Conservation (phyloP, 2,329 filamentous ascomycete genomes). For the Fusarium irregulare region DNA sequence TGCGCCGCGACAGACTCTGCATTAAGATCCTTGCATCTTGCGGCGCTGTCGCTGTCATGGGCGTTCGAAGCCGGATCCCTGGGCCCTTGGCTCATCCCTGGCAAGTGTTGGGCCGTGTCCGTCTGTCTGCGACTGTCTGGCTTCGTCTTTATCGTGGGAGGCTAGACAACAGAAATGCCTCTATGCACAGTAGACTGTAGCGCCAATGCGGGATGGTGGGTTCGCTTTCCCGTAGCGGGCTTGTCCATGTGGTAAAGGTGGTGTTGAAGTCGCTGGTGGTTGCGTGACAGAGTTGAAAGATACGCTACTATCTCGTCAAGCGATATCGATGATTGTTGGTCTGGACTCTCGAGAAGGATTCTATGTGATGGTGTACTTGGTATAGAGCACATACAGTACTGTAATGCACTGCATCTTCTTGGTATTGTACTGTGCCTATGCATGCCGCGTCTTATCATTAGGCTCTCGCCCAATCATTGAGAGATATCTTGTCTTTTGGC, state of each 20-base stretch:
- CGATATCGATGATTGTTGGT: constrained; percentile 29
- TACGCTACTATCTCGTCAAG: constrained; percentile 36
- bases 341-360: constrained; percentile 27
- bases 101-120: constrained; percentile 3
- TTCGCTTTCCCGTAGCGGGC: constrained; percentile 7
- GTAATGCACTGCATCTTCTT: constrained; percentile 12
- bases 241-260: constrained; percentile 30
- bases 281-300: constrained; percentile 35
- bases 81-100: constrained; percentile 35
- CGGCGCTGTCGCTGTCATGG: constrained; percentile 34
- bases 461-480: constrained; percentile 24
- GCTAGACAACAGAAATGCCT: constrained; percentile 19
- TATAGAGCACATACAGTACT: constrained; percentile 10
- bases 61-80: constrained; percentile 33
- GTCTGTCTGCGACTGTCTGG: constrained; percentile 12
- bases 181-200: constrained; percentile 21
- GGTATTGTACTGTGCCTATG: constrained; percentile 15
- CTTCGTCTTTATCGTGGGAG: constrained; percentile 7
- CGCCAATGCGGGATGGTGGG: constrained; percentile 26
- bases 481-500: not conserved
- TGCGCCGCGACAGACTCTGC: constrained; percentile 42
- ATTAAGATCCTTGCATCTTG: constrained; percentile 42
- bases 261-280: constrained; percentile 28
- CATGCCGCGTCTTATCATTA: constrained; percentile 32
- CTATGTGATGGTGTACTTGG: constrained; percentile 20